A percentile compares a stretch with the other conserved stretches of the same genome.
Conservation (phyloP, 345 rosid species). For the Acer saccharum region DNA sequence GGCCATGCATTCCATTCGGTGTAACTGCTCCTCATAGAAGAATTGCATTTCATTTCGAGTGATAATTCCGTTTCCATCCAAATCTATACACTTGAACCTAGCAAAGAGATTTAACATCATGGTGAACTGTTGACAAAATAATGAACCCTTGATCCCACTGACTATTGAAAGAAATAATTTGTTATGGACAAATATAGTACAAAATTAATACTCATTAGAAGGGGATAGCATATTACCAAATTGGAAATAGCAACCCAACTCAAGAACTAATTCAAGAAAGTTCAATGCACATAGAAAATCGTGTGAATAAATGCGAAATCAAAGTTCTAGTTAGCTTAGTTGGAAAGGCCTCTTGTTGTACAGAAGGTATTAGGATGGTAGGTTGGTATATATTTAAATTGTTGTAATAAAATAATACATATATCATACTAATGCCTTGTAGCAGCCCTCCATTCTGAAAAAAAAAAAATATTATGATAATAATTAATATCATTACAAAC, state of each 20-base stretch:
- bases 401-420: too few species aligned
- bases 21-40: constrained; percentile 95
- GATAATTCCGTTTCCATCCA: constrained; percentile 89
- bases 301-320: not conserved
- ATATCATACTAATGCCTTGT: not conserved
- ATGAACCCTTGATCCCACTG: not conserved
- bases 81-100: constrained; percentile 97
- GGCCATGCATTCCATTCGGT: constrained; percentile 99
- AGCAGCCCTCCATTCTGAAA: not conserved
- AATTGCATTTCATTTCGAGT: constrained; percentile 87
- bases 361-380: not conserved
- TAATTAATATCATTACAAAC: not conserved
- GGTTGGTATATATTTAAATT: not conserved
- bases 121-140: not conserved
- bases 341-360: not conserved
- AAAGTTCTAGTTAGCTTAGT: not conserved
- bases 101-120: constrained; percentile 23
- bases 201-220: not conserved
- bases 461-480: not conserved
- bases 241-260: not conserved
- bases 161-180: not conserved
- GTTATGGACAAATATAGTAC: not conserved
- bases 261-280: not conserved
- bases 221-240: not conserved
- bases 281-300: not conserved